Base-by-base conservation (phyloP, 2,329 filamentous ascomycete species). In the Cephalotrichum gorgonifer region DNA sequence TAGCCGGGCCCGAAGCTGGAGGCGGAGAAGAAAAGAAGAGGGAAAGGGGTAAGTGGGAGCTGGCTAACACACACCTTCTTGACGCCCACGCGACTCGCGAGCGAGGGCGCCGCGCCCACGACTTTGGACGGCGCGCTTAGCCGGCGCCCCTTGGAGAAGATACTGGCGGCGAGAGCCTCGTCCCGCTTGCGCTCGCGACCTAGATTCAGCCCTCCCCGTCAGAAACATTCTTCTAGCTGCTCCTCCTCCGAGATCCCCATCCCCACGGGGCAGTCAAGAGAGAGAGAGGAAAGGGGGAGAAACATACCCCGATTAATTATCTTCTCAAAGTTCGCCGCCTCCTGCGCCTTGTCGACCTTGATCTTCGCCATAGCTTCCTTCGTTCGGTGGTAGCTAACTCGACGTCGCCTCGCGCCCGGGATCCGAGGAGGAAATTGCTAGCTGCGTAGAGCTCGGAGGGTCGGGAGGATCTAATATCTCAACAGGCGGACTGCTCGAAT, bases 51-150 rank as follows among this genome's bases (percentile, higher is more conserved):
- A 14, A 43, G 39, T 43, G 38, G 39, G 2, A 26, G 51, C 53
- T n/a, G n/a, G n/a, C n/a, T n/a, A n/a, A n/a, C n/a, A n/a, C 58
- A 50, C 71, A 81, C 82, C 78, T 89, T 89, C 58, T 78, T 79
- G 47, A 88, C 73, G 35, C 86, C 85, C 51, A 85, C 81, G 63
- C 85, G 77, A 64, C 82, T 86, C 48, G 85, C 79, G 47, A 89
- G 75, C 3, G 79, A 79, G 58, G 80, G 71, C 47, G 74, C 70
- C 46, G 62, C 58, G 50, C 66, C 62, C 58, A 70, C 78, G 50
- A 69, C 60, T 51, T 65, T 74, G 41, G 66, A 64, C 6, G 76
- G 75, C 35, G 81, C 74, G 59, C 76, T 83, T 48, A 76, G 65
- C 28, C 73, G 67, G 55, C 83, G 78, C 59, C 78, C 77, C 54